Conservation (phyloP, 2,329 filamentous ascomycete genomes). For the Claviceps sp. region DNA sequence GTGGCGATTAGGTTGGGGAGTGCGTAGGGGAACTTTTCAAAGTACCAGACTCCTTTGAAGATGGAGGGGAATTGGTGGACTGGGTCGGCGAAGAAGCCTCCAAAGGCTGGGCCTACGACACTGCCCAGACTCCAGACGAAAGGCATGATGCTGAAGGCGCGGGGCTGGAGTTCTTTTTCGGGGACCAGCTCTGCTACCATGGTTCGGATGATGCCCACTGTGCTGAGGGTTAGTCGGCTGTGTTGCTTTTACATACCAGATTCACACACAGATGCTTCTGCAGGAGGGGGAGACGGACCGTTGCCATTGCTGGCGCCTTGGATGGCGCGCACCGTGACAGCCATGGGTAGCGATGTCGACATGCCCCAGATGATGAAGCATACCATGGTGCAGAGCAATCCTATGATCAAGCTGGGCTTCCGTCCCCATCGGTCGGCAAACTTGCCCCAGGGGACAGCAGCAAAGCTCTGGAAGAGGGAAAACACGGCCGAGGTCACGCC, state of each 20-base stretch:
- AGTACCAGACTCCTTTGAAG: slow-evolving; percentile 54
- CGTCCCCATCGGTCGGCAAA: slow-evolving; percentile 68
- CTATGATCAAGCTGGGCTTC: slow-evolving; percentile 67
- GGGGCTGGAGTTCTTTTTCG: slow-evolving; percentile 71
- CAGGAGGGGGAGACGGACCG: slow-evolving; percentile 27
- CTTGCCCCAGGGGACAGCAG: slow-evolving; percentile 63
- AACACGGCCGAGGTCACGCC: slow-evolving; percentile 61
- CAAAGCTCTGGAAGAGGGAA: slow-evolving; percentile 56
- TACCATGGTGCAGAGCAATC: slow-evolving; percentile 65
- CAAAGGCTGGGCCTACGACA: slow-evolving; percentile 78
- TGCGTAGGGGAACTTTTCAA: slow-evolving; percentile 67
- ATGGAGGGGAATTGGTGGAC: slow-evolving; percentile 57
- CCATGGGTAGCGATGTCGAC: slow-evolving; percentile 66
- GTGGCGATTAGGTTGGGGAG: slow-evolving; percentile 73
- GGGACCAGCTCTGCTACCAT: slow-evolving; percentile 91
- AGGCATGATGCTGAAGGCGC: slow-evolving; percentile 88
- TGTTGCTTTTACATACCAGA: too few species aligned
- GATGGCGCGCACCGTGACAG: slow-evolving; percentile 63
- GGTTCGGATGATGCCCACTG: slow-evolving; percentile 79
- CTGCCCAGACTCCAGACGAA: slow-evolving; percentile 77
- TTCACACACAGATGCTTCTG: neutral
- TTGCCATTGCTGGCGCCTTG: slow-evolving; percentile 81
- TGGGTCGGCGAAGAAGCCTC: slow-evolving; percentile 75
- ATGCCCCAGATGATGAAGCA: slow-evolving; percentile 76
- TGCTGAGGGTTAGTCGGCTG: neutral